Evolutionary conservation across 768 basidiomycete species (phyloP), one percentile per base, ranked within the genome.

Genomic region (Boletus rex-veris): DNA sequence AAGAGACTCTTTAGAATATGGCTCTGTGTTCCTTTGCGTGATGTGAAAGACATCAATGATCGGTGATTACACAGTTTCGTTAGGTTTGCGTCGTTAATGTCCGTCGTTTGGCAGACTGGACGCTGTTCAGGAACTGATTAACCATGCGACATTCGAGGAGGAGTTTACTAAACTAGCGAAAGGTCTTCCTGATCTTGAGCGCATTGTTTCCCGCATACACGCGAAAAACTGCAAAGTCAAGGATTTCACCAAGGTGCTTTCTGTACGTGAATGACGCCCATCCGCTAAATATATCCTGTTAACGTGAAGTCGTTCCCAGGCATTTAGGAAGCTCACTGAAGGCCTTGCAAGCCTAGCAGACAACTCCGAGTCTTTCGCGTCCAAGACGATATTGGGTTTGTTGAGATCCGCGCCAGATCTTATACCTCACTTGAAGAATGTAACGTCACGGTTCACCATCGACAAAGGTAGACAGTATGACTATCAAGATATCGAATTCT

Each of bases 1-100:
- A 98, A 98, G 69, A 83, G 97, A 24, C 77, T 98, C 28, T 98
- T 99, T 80, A 84, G 95, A 39, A 88, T 96, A 49, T 99, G 97
- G 97, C 76, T 99, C 8, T 97, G 92, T 58, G 88, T 88, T 79
- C 97, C 97, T 18, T 73, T 99, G 57, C 83, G 87, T 30, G 83
- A 90, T 37, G 84, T 85, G 35, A 67, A 79, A 11, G 90, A 90
- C 45, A 98, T 99, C 72, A 95, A 96, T 64, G 86, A 90, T 38
- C 80, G 94, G 93, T 91, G 63, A 58, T 74, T 57, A 45, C 33
- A 18, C 45, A 53, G 50, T 58, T 51, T 57, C 35, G 21, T 53
- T 45, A 46, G 52, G 49, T 52, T 50, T 45, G 36, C 41, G 24
- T 41, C 15, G 40, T 64, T 58, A 61, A 53, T 60, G 38, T 55